phyloP scores from a whole-genome alignment of 164 flowering plant species.

The Umbellularia californica region DNA sequence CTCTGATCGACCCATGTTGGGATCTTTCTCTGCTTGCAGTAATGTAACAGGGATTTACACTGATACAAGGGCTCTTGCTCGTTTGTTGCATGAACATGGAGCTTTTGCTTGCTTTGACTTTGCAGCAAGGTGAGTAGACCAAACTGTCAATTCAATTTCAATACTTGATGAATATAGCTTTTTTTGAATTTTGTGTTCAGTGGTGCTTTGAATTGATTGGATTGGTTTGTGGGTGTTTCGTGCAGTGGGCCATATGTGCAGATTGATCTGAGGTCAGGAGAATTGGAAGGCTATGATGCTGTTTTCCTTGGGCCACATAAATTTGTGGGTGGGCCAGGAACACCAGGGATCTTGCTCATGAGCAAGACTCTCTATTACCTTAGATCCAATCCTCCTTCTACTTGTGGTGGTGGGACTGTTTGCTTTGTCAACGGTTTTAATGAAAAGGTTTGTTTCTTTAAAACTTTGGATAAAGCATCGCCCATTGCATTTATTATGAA shows the following conservation, averaged over 20 bases:
- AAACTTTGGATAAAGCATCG: not conserved
- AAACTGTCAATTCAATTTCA: too few relatives aligned
- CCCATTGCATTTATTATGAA: too few relatives aligned
- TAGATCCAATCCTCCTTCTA: conserved; percentile 51
- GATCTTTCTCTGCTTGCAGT: conserved; percentile 83
- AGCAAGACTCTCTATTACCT: conserved; percentile 48
- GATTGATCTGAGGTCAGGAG: conserved; percentile 67
- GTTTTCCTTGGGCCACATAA: conserved; percentile 74
- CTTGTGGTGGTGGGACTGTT: conserved; percentile 83
- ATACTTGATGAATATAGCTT: too few relatives aligned
- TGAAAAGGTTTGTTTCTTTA: conserved; percentile 34
- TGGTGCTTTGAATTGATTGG: not conserved
- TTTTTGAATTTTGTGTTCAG: too few relatives aligned
- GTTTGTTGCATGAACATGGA: conserved; percentile 59
- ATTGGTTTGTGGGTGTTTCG: not conserved
- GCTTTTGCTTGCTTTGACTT: conserved; percentile 82
- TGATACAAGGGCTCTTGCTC: conserved; percentile 50
- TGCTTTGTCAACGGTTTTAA: conserved; percentile 53
- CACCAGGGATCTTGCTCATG: conserved; percentile 63
- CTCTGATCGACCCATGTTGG: conserved; percentile 56
- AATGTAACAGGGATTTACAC: conserved; percentile 63
- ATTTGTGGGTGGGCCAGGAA: conserved; percentile 80
- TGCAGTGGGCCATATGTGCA: conserved; percentile 57
- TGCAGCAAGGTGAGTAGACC: conserved; percentile 24
- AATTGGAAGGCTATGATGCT: conserved; percentile 74